Conservation (phyloP, 495 filamentous ascomycete genomes). For the Trichoderma asperelloides region DNA sequence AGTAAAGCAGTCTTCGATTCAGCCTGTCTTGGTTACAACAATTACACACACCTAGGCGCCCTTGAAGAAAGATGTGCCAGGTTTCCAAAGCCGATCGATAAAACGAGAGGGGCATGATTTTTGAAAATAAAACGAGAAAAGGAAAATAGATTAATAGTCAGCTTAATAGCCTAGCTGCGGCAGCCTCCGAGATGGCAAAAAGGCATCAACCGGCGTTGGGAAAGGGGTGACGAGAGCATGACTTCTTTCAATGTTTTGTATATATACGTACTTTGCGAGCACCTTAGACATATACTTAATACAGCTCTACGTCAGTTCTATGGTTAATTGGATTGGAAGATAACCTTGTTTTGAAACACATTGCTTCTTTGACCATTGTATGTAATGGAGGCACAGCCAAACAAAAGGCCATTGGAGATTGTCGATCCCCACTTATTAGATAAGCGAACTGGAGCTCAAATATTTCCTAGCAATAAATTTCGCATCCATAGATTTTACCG, state of each 20-base stretch:
- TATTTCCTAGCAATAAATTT: constrained; percentile 1
- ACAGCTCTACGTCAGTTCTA: neutral
- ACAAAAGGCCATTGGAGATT: neutral
- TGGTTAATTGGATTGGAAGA: neutral
- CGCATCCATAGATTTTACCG: neutral
- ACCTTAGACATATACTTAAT: constrained; percentile 6
- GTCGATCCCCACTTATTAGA: neutral
- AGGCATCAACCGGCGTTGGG: constrained; percentile 7
- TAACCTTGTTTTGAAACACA: neutral
- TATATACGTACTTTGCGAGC: constrained; percentile 4
- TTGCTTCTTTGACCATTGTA: neutral
- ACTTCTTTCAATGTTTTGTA: constrained; percentile 4
- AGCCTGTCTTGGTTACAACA: neutral
- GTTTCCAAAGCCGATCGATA: neutral
- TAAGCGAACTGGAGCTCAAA: neutral
- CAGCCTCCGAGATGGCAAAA: constrained; percentile 7
- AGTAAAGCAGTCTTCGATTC: constrained; percentile 28
- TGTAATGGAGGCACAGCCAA: neutral
- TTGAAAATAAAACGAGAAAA: neutral
- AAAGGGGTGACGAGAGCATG: neutral
- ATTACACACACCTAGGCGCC: neutral
- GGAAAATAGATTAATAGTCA: constrained; percentile 2
- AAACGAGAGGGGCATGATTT: neutral
- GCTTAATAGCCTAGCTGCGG: constrained; percentile 4
- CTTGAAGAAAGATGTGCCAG: neutral